Base-by-base conservation (phyloP, 116 monocot species). In the Iris pallida region DNA sequence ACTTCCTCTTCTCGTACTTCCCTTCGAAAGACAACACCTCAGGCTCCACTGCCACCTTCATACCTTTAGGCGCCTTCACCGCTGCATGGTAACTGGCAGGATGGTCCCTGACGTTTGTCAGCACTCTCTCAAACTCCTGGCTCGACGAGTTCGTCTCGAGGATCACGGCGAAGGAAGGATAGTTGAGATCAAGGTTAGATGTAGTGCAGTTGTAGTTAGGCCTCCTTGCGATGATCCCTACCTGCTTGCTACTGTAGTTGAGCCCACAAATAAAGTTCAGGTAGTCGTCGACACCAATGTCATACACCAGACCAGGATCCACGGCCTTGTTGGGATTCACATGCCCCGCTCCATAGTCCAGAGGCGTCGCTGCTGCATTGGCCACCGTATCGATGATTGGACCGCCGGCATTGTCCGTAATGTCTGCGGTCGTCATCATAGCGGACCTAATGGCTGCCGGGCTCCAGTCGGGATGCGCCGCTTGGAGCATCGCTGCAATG, bases 261-360 rank as follows among this genome's bases (percentile, higher is more conserved):
- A 75, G 52, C 7, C 65, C 59, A 13, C 77, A 71, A 4, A 71
- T n/a, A 16, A 65, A 77, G 10, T 42, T 14, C 17, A 65, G 16
- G 30, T 71, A 71, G 52, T 77, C 59, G 0, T 58, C 42, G 4
- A 16, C 17, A 7, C 12, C 46, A 51, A 65, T 20, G 16, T 68
- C 61, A 57, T 71, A 77, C 7, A 76, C 69, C 1, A 71, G 59
- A 14, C 77, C 77, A 5, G 77, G 77, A 66, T 71, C 77, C 57
- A 65, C 11, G 0, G 77, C 77, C 54, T 18, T 63, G 7, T 40
- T 16, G 0, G 76, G 70, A 16, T 65, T 64, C 30, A 76, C 76
- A 47, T 57, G 47, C 5, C 76, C 76, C 3, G 70, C 76, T 13
- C 76, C 76, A 47, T 58, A 42, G 41, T 65, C 52, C 5, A 66